Evolutionary conservation across 345 rosid genomes (phyloP).

Genomic region (Citrus trifoliata): DNA sequence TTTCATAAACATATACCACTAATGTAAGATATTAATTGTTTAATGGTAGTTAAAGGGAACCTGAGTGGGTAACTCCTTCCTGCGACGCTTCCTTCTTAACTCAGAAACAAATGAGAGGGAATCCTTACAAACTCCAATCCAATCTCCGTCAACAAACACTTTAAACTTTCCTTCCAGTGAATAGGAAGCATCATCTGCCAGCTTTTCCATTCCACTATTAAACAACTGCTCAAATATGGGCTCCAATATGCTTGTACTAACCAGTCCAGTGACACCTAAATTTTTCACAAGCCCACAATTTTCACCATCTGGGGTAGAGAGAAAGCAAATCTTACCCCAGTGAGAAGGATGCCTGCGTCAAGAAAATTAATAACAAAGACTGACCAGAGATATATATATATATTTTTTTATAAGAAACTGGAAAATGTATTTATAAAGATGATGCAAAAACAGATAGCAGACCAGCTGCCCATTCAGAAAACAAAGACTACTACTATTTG

Average conservation of each 20-base stretch:
- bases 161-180: slow-evolving; percentile 48
- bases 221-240: slow-evolving; percentile 39
- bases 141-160: slow-evolving; percentile 83
- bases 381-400: background rate
- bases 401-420: too few relatives aligned
- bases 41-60: slow-evolving; percentile 26
- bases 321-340: slow-evolving; percentile 94
- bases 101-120: slow-evolving; percentile 50
- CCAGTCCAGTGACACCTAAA: slow-evolving; percentile 74
- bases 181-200: slow-evolving; percentile 50
- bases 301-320: slow-evolving; percentile 96
- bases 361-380: slow-evolving; percentile 21
- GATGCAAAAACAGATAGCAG: too few relatives aligned
- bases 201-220: slow-evolving; percentile 67
- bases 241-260: slow-evolving; percentile 53
- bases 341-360: slow-evolving; percentile 87
- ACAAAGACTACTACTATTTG: too few relatives aligned
- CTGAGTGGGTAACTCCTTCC: slow-evolving; percentile 60
- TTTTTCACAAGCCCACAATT: slow-evolving; percentile 98
- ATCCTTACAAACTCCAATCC: slow-evolving; percentile 77
- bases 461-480: too few relatives aligned
- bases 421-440: too few relatives aligned
- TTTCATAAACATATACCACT: background rate
- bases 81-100: slow-evolving; percentile 58
- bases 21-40: background rate